Percentiles rank a stretch among this genome's conserved stretches.
phyloP scores from a whole-genome alignment of 2,329 filamentous ascomycete genomes.

The Didymellaceae sp. region DNA sequence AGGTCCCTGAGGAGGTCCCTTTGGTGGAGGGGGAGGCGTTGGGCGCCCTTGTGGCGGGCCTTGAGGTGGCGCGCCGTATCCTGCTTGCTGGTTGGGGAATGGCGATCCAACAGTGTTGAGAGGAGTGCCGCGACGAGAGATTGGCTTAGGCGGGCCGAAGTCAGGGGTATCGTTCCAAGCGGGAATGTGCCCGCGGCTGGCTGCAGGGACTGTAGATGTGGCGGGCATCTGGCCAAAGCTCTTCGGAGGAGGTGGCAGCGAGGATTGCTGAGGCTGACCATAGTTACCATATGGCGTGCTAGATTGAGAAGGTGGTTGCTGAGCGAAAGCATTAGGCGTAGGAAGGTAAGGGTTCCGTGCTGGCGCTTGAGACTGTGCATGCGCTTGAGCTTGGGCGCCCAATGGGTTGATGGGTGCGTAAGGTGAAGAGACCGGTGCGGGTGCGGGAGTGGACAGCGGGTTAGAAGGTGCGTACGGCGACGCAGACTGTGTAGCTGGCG shows the following conservation, averaged over 20 bases:
- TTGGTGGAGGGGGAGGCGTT: constrained; percentile 81
- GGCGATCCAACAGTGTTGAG: constrained; percentile 74
- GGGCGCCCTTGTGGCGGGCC: constrained; percentile 64
- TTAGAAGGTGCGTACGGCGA: constrained; percentile 44
- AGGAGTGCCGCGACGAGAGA: constrained; percentile 76
- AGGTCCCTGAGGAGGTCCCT: constrained; percentile 63
- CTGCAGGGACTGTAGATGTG: constrained; percentile 63
- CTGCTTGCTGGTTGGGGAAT: constrained; percentile 68
- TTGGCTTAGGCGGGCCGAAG: constrained; percentile 70
- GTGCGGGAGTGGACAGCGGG: constrained; percentile 32
- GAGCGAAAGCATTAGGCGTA: constrained; percentile 25
- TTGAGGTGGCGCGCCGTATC: constrained; percentile 58
- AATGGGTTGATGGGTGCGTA: constrained; percentile 40
- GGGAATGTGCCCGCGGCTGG: constrained; percentile 72
- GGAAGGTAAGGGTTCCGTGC: constrained; percentile 53
- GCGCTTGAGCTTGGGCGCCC: constrained; percentile 34
- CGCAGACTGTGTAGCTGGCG: constrained; percentile 37
- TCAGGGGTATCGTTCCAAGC: constrained; percentile 97
- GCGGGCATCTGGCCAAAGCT: constrained; percentile 71
- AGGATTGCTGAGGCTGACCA: constrained; percentile 52
- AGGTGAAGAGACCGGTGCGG: constrained; percentile 30
- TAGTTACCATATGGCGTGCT: constrained; percentile 56
- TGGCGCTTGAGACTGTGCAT: constrained; percentile 30
- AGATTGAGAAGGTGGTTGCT: constrained; percentile 44
- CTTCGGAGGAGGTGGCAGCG: constrained; percentile 67